These are phyloP conservation scores for Podospora conica DNA, from an alignment of 495 filamentous ascomycete genomes.

Conservation along the genomic window DNA sequence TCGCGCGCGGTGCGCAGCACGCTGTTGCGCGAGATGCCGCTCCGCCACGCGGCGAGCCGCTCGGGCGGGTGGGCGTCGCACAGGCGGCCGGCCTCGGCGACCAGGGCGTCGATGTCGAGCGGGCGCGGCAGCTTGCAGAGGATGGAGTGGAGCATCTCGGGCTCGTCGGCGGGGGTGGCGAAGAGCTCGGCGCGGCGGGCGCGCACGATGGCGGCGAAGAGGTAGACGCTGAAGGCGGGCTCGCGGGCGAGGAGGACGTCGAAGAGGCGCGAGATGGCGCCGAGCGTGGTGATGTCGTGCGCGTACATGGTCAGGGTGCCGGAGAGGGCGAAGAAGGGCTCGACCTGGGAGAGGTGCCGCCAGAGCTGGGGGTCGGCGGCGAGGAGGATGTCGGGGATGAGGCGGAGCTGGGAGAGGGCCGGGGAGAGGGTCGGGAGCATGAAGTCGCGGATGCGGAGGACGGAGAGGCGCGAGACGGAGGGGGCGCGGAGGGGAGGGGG, in stretches of 20 bases:
- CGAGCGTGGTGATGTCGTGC: constrained; percentile 87
- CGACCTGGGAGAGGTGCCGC: constrained; percentile 64
- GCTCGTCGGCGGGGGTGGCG: constrained; percentile 73
- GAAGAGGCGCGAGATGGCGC: constrained; percentile 81
- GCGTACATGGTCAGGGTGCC: constrained; percentile 93
- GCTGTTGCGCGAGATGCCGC: constrained; percentile 61
- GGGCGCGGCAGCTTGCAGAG: constrained; percentile 81
- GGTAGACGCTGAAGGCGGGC: constrained; percentile 78
- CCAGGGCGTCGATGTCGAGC: constrained; percentile 75
- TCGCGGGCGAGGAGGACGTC: constrained; percentile 83
- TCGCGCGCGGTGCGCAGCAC: constrained; percentile 76
- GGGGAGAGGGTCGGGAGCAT: constrained; percentile 89
- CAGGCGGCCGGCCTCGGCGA: constrained; percentile 55
- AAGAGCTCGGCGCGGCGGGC: constrained; percentile 74
- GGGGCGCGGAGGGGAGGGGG: constrained; percentile 39
- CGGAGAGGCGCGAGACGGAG: constrained; percentile 71
- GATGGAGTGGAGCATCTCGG: constrained; percentile 87
- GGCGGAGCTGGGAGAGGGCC: constrained; percentile 70
- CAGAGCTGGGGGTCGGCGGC: constrained; percentile 60
- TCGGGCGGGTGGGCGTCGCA: constrained; percentile 68
- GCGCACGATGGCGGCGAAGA: constrained; percentile 84
- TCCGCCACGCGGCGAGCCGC: constrained; percentile 63
- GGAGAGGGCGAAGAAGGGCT: constrained; percentile 87
- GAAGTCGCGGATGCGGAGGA: constrained; percentile 89
- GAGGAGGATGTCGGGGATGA: constrained; percentile 75